These are phyloP conservation scores for Pyricularia grisea DNA, from an alignment of 2,329 filamentous ascomycete species.

Conservation along the genomic window DNA sequence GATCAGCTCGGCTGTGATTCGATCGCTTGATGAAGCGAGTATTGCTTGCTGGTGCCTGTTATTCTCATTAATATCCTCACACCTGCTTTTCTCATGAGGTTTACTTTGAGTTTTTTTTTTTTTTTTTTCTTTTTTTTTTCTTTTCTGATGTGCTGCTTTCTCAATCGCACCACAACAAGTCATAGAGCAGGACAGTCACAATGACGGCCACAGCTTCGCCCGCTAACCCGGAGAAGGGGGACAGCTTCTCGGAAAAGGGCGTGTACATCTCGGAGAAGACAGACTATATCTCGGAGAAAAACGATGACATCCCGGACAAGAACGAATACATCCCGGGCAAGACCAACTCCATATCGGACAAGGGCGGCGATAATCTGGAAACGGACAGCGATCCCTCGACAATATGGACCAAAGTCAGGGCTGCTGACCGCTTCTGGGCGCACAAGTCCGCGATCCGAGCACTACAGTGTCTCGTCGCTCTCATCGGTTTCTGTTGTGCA, in stretches of 20 bases:
- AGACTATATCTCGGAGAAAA: too few relatives aligned
- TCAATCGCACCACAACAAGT: not conserved
- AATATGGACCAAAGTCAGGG: not conserved
- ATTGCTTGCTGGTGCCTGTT: not conserved
- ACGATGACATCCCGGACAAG: too few relatives aligned
- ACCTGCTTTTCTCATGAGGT: not conserved
- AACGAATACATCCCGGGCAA: too few relatives aligned
- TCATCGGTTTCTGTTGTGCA: not conserved
- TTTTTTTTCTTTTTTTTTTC: not conserved
- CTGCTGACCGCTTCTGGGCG: not conserved
- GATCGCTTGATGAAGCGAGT: not conserved
- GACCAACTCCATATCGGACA: too few relatives aligned
- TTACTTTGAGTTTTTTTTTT: too few relatives aligned
- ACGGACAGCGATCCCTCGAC: not conserved
- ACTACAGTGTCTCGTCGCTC: not conserved
- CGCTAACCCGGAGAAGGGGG: too few relatives aligned
- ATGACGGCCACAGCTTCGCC: not conserved
- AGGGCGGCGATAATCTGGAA: too few relatives aligned
- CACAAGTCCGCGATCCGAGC: not conserved
- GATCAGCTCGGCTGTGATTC: not conserved
- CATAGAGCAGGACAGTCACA: not conserved
- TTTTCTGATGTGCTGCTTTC: not conserved
- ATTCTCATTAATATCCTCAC: not conserved
- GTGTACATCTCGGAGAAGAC: not conserved
- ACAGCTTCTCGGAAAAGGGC: too few relatives aligned